Percentiles rank a stretch among this genome's conserved stretches.
Conservation (phyloP, 225 moss, liverwort and hornwort genomes). For the Rhytidiadelphus loreus region DNA sequence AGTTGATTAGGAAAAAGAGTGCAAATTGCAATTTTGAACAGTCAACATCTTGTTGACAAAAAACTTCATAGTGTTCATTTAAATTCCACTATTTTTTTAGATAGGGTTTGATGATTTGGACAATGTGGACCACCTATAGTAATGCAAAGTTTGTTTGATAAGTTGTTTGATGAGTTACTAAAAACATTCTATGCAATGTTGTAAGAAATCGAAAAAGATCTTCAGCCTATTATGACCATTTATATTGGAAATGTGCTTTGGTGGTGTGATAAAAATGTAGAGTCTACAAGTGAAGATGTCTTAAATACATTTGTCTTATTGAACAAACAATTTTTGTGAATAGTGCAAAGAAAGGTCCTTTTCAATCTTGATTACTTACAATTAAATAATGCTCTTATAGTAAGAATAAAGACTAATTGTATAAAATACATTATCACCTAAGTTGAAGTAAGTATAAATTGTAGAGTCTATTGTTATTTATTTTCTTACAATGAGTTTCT, state of each 20-base stretch:
- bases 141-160: not conserved
- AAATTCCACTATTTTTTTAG: too few species aligned
- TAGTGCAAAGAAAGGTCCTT: accelerated
- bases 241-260: not conserved
- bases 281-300: too few species aligned
- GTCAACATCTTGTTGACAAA: not conserved
- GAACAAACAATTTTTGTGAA: not conserved
- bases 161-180: not conserved
- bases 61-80: not conserved
- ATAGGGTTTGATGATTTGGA: not conserved
- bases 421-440: not conserved
- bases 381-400: not conserved
- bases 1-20: too few species aligned
- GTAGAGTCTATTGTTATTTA: not conserved
- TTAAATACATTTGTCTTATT: not conserved
- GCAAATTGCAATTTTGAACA: not conserved
- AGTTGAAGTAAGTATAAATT: not conserved
- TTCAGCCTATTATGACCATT: not conserved
- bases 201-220: not conserved
- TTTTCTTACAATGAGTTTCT: not conserved
- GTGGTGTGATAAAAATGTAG: not conserved
- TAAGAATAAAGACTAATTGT: too few species aligned
- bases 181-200: not conserved
- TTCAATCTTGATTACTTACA: not conserved
- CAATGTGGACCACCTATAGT: not conserved